Evolutionary conservation across 805 yeast species (phyloP), one percentile per base, ranked within the genome.

Genomic region (Lachancea sp.): DNA sequence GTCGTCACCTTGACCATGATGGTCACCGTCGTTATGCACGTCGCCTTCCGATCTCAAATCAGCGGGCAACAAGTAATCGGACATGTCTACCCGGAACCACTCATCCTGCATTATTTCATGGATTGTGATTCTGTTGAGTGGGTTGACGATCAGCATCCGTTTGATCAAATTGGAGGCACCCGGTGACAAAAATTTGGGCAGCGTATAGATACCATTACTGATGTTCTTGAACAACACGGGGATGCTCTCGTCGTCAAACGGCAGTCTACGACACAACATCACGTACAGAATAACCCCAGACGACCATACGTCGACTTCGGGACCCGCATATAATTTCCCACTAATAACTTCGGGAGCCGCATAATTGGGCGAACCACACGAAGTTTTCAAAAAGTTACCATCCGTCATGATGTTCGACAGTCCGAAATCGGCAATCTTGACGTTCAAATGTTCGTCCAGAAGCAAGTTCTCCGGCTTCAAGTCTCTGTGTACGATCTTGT

Each of bases 251-350:
- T 90, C 98, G 66, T 90, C 98, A 63, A 90, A 90, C 12, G 98
- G 98, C 56, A 90, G 74, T 56, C 97, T 74, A 33, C 98, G 96
- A 66, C 96, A 90, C 42, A 91, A 73, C 97, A 90, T 90, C 44
- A 90, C 98, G 56, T 90, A 91, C 44, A 90, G 71, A 39, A 91
- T 89, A 33, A 91, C 97, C 57, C 98, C 98, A 60, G 95, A 85
- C 0, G 95, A 85, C 98, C 98, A 90, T 45, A 90, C 96, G 65
- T 90, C 98, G 39, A 91, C 97, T 66, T 91, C 97, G 2, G 98
- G 97, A 9, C 98, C 98, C 2, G 97, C 98, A 57, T 90, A 91
- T 44, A 91, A 73, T 62, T 91, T 88, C 30, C 97, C 97, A 49
- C 90, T 80, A 47, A 90, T 90, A 25, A 90, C 97, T 66, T 90